A percentile compares a stretch with the other conserved stretches of the same genome.
Evolutionary conservation across 352 stramenopile genomes (phyloP).

Genomic region (Thalassiosira sp.): DNA sequence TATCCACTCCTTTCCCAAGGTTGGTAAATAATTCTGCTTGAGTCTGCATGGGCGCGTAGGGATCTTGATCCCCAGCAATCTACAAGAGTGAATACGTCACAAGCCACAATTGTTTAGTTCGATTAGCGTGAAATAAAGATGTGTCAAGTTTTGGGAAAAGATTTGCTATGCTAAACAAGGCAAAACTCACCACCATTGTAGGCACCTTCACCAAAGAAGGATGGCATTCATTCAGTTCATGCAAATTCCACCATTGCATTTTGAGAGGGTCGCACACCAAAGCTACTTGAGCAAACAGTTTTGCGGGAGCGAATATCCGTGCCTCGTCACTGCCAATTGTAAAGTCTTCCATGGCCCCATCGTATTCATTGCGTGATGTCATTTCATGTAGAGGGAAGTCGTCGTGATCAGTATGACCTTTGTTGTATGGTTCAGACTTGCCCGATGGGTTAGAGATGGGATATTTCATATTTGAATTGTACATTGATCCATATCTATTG

Average conservation of each 20-base stretch:
- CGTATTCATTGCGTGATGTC: constrained; percentile 60
- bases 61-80: constrained; percentile 76
- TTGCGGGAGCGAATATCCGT: constrained; percentile 51
- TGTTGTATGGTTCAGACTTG: constrained; percentile 8
- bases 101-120: no score
- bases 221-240: constrained; percentile 82
- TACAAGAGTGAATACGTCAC: no score
- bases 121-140: background rate
- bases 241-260: constrained; percentile 71
- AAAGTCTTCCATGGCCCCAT: constrained; percentile 80
- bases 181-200: constrained; percentile 62
- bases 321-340: constrained; percentile 55
- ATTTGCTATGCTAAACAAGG: background rate
- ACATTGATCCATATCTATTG: constrained; percentile 71
- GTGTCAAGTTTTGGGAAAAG: background rate
- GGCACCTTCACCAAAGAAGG: constrained; percentile 68
- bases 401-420: constrained; percentile 24
- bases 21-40: constrained; percentile 77
- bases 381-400: constrained; percentile 39
- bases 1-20: constrained; percentile 62
- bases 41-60: constrained; percentile 66
- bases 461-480: constrained; percentile 73
- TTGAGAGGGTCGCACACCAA: constrained; percentile 75
- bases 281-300: constrained; percentile 66
- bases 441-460: constrained; percentile 52